These are phyloP conservation scores for Talaromyces stipitatus DNA, from an alignment of 495 filamentous ascomycete species.

Conservation along the genomic window DNA sequence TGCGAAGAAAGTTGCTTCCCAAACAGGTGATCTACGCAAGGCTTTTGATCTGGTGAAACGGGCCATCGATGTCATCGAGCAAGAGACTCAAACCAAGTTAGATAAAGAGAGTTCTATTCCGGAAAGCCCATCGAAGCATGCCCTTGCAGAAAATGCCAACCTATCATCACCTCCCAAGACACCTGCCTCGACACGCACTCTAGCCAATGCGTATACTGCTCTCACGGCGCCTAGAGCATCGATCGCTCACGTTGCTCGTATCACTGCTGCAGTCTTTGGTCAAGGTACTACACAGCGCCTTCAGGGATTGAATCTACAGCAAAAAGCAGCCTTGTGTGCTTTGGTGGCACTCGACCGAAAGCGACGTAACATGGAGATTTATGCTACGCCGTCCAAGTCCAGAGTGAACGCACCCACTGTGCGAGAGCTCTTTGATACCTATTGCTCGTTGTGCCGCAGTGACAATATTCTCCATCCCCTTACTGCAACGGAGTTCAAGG, in stretches of 20 bases:
- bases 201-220: constrained; percentile 50
- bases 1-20: constrained; percentile 85
- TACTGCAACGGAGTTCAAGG: constrained; percentile 82
- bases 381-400: constrained; percentile 51
- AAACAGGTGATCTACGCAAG: constrained; percentile 90
- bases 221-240: constrained; percentile 82
- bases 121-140: constrained; percentile 44
- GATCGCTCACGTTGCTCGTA: constrained; percentile 82
- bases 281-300: constrained; percentile 78
- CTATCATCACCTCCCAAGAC: constrained; percentile 49
- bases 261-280: constrained; percentile 78
- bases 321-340: constrained; percentile 90
- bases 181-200: constrained; percentile 15
- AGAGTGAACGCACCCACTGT: constrained; percentile 58
- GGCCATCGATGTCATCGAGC: constrained; percentile 82
- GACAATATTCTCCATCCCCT: constrained; percentile 83
- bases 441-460: constrained; percentile 68
- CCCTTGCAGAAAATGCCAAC: constrained; percentile 63
- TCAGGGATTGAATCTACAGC: constrained; percentile 83
- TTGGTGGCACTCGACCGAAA: constrained; percentile 71
- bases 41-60: constrained; percentile 91
- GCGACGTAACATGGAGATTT: constrained; percentile 26
- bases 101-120: constrained; percentile 23
- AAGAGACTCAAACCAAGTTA: constrained; percentile 54
- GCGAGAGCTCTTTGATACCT: constrained; percentile 71